Conservation (phyloP, 2,329 filamentous ascomycete species). For the Ophiocordyceps camponoti-rufipedis region DNA sequence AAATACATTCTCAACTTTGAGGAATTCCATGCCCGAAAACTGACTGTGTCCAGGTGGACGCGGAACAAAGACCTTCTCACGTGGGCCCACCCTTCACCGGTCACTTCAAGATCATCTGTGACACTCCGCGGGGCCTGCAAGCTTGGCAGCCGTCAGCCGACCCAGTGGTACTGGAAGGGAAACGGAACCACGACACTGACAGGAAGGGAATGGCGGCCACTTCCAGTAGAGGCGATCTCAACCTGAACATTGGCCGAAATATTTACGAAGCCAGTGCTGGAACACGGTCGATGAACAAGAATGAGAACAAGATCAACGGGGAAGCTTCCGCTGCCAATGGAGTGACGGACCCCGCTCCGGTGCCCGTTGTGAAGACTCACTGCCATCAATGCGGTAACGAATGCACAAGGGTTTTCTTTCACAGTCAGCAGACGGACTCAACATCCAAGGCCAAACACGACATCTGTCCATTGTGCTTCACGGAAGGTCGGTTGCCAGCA, state of each 20-base stretch:
- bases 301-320: conserved; percentile 57
- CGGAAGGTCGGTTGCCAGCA: conserved; percentile 65
- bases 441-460: conserved; percentile 60
- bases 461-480: conserved; percentile 78
- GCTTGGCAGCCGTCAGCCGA: conserved; percentile 85
- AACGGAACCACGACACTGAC: conserved; percentile 52
- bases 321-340: conserved; percentile 54
- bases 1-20: too few relatives aligned
- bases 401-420: conserved; percentile 50
- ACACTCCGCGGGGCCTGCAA: conserved; percentile 86
- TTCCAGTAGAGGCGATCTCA: conserved; percentile 60
- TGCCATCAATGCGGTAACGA: conserved; percentile 89
- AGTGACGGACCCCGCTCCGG: conserved; percentile 37
- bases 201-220: conserved; percentile 46
- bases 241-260: conserved; percentile 84
- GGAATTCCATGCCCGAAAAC: not conserved
- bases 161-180: conserved; percentile 44
- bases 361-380: conserved; percentile 50
- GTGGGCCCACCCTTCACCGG: conserved; percentile 94
- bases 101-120: conserved; percentile 89
- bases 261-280: conserved; percentile 89
- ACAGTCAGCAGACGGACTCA: conserved; percentile 36
- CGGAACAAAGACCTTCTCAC: conserved; percentile 83
- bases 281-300: conserved; percentile 48
- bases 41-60: conserved; percentile 54